Evolutionary conservation across 1,284 basidiomycete species (phyloP), one percentile per base, ranked within the genome.

Genomic region (Malassezia japonica): DNA sequence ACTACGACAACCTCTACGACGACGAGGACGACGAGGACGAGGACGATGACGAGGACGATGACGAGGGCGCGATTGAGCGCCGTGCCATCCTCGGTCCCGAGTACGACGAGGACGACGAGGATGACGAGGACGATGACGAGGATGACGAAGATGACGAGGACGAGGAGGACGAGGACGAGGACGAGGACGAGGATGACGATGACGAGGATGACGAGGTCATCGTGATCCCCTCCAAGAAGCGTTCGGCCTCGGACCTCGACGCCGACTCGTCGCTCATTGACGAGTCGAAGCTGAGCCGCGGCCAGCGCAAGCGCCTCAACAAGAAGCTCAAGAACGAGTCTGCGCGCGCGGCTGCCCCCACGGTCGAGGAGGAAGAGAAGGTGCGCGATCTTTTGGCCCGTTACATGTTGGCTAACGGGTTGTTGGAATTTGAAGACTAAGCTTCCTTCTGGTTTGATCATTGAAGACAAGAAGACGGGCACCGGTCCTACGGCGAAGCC

Each of bases 401-500:
- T 16, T 41, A 39, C 36, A 29, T 46, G 37, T 31, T 46, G 29
- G 46, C 50, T 52, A 41, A 52, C 44, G 50, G 25, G 38, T 39
- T 51, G 33, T 38, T 52, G 34, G 38, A 27, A 18, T 25, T 48
- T 70, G 27, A 67, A 77, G 69, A 77, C 75, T 49, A 79, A 76
- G 49, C 77, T 88, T 48, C 74, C 81, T 2, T 83, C 82, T 31
- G 91, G 90, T 34, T 76, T 95, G 49, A 81, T 85, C 71, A 78
- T 89, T 62, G 78, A 80, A 64, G 91, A 94, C 73, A 74, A 79
- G 65, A 89, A 83, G 71, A 67, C 81, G 37, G 91, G 91, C 43
- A 80, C 79, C 8, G 91, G 91, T 18, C 82, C 85, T 28, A 78
- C 78, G 66, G 89, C 87, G 29, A 94, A 92, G 78, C 80, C 82